Conservation (phyloP, 129 eudicot genomes). For the sunflower (Helianthus annuus) region HanXRQr2.0-SUNRISE NC_035441.2:159422539-159423038, state of each 20-base stretch:
- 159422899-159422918: slow-evolving; percentile 41
- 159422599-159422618: slow-evolving; percentile 40
- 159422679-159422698: slow-evolving; percentile 65
- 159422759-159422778: slow-evolving; percentile 14
- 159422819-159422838: slow-evolving; percentile 49
- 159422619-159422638: slow-evolving; percentile 72
- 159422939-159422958: background rate
- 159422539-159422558: slow-evolving; percentile 50
- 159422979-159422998: background rate
- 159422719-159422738: slow-evolving; percentile 55
- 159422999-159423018: background rate
- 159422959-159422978: background rate
- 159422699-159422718: slow-evolving; percentile 66
- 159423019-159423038: slow-evolving; percentile 40
- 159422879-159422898: slow-evolving; percentile 42
- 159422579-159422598: slow-evolving; percentile 52
- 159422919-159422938: slow-evolving; percentile 14
- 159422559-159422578: slow-evolving; percentile 31
- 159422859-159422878: slow-evolving; percentile 45
- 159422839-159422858: slow-evolving; percentile 51
- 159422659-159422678: slow-evolving; percentile 78
- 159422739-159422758: slow-evolving; percentile 50
- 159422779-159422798: background rate
- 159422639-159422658: slow-evolving; percentile 70
- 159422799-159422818: slow-evolving; percentile 7